Evolutionary conservation across 192 early-diverging fungal species (phyloP).

Genomic region (Coemansia furcata): DNA sequence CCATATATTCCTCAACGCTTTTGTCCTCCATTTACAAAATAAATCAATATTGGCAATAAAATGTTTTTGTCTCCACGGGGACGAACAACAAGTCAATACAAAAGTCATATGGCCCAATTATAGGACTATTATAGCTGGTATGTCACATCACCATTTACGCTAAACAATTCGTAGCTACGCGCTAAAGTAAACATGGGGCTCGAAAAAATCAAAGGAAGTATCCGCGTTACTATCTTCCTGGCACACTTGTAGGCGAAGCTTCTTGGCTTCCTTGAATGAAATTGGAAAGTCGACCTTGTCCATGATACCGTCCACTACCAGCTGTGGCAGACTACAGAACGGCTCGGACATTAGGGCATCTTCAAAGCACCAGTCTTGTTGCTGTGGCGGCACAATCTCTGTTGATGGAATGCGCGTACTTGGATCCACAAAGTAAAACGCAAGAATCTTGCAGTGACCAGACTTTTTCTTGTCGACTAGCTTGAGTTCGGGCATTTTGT

Average conservation of each 20-base stretch:
- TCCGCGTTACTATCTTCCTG: conserved; percentile 15
- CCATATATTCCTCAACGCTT: conserved; percentile 49
- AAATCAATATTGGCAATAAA: not conserved
- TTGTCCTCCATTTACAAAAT: conserved; percentile 20
- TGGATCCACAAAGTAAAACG: conserved; percentile 72
- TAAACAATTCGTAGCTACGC: not conserved
- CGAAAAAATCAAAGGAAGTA: not conserved
- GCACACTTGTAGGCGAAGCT: conserved; percentile 37
- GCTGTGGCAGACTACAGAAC: conserved; percentile 12
- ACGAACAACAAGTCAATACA: not conserved
- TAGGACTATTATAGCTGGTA: not conserved
- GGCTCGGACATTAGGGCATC: not conserved
- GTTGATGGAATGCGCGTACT: conserved; percentile 54
- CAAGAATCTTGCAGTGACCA: conserved; percentile 65
- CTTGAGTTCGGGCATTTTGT: conserved; percentile 59
- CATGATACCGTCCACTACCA: conserved; percentile 14
- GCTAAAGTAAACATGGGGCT: conserved; percentile 8
- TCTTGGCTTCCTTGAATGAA: conserved; percentile 38
- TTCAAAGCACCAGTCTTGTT: conserved; percentile 47
- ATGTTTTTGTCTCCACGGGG: not conserved
- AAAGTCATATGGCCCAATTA: not conserved
- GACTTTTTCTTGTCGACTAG: conserved; percentile 58
- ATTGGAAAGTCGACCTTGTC: not conserved
- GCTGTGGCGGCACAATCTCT: conserved; percentile 62
- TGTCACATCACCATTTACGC: not conserved